These are phyloP conservation scores for Penicillium sp. DNA, from an alignment of 2,329 filamentous ascomycete species.

Conservation along the genomic window DNA sequence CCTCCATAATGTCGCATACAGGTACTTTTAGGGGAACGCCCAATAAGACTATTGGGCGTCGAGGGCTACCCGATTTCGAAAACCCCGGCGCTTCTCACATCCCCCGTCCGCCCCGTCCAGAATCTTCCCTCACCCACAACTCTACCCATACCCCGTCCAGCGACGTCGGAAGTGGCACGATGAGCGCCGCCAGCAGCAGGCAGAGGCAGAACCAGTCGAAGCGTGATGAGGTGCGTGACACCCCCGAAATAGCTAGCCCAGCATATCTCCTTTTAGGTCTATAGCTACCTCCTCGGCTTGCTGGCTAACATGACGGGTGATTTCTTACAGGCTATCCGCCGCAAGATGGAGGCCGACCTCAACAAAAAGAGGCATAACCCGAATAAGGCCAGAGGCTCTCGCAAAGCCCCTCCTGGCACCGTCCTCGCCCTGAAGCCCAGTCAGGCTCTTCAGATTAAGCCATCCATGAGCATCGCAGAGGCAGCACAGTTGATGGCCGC, in stretches of 20 bases:
- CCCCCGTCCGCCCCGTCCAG: slow-evolving; percentile 55
- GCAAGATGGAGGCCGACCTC: slow-evolving; percentile 94
- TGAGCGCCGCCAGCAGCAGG: slow-evolving; percentile 84
- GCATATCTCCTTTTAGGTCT: neutral
- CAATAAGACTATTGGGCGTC: slow-evolving; percentile 49
- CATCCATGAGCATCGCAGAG: slow-evolving; percentile 85
- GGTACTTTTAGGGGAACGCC: slow-evolving; percentile 58
- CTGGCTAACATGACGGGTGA: slow-evolving; percentile 1
- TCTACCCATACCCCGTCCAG: slow-evolving; percentile 37
- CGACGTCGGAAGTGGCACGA: slow-evolving; percentile 58
- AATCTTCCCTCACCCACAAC: slow-evolving; percentile 38
- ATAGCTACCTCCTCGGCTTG: neutral
- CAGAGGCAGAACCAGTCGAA: slow-evolving; percentile 94
- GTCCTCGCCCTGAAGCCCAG: slow-evolving; percentile 94
- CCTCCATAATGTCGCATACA: slow-evolving; percentile 52
- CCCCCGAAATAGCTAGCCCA: slow-evolving; percentile 1
- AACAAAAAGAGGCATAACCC: slow-evolving; percentile 90
- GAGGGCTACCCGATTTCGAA: slow-evolving; percentile 50
- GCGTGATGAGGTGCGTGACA: slow-evolving; percentile 79
- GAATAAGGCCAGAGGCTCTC: slow-evolving; percentile 71
- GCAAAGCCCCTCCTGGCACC: slow-evolving; percentile 92
- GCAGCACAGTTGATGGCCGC: slow-evolving; percentile 98
- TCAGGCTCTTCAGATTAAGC: slow-evolving; percentile 95
- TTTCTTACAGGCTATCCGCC: slow-evolving; percentile 73
- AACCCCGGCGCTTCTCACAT: slow-evolving; percentile 52